These are phyloP conservation scores for Neurospora hispaniola DNA, from an alignment of 495 filamentous ascomycete genomes.

Conservation along the genomic window DNA sequence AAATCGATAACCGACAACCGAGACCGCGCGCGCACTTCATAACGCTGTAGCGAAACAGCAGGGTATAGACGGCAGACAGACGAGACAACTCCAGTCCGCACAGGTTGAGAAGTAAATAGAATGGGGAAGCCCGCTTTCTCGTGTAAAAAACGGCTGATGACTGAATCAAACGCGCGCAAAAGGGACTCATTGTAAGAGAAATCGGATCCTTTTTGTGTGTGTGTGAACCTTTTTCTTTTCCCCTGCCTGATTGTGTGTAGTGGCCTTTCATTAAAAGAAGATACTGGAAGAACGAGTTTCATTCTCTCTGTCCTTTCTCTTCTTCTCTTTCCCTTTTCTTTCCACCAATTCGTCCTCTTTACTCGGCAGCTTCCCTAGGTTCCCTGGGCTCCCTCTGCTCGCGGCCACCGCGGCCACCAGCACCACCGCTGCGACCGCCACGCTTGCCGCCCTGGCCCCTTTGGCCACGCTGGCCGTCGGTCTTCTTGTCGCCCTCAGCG, in stretches of 20 bases:
- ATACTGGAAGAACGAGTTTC: neutral
- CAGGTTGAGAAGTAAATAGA: neutral
- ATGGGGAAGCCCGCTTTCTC: neutral
- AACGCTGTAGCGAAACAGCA: neutral
- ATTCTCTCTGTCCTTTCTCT: neutral
- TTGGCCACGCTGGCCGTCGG: slow-evolving; percentile 14
- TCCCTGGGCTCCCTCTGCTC: slow-evolving; percentile 31
- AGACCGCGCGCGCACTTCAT: neutral
- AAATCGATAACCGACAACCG: neutral
- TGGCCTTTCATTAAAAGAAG: neutral
- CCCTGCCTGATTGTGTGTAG: neutral
- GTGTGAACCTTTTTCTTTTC: neutral
- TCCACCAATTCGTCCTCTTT: slow-evolving; percentile 2
- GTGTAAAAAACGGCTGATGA: neutral
- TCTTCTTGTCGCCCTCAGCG: slow-evolving; percentile 12
- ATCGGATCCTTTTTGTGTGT: neutral
- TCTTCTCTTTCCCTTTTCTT: neutral
- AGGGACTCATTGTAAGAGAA: neutral
- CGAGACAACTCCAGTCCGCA: neutral
- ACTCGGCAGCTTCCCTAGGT: slow-evolving; percentile 24
- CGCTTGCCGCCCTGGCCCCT: slow-evolving; percentile 25
- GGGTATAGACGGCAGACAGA: neutral
- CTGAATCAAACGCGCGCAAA: neutral
- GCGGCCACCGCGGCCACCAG: slow-evolving; percentile 29
- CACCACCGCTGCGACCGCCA: slow-evolving; percentile 31